These are phyloP conservation scores for Sindora glabra DNA, from an alignment of 306 rosid genomes.

Conservation along the genomic window DNA sequence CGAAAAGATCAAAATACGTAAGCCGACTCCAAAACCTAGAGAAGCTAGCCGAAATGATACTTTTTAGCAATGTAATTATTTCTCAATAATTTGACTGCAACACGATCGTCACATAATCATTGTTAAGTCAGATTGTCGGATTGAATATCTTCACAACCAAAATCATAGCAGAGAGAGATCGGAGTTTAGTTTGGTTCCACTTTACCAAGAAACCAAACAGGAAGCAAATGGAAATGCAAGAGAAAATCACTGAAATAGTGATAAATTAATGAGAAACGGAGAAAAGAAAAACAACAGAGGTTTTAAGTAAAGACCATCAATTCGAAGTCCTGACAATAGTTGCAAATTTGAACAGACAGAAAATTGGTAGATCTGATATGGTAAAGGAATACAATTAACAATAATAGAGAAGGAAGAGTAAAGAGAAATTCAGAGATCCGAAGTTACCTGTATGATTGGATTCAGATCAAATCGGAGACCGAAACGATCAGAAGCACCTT, in stretches of 20 bases:
- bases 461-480: conserved; percentile 15
- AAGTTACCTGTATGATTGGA: too few relatives aligned
- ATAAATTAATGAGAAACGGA: neutral
- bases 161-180: neutral
- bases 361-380: neutral
- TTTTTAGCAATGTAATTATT: too few relatives aligned
- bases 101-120: too few relatives aligned
- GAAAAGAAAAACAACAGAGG: neutral
- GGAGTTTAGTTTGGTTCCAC: neutral
- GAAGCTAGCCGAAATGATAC: neutral
- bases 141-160: too few relatives aligned
- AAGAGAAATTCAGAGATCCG: neutral
- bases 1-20: neutral
- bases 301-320: neutral
- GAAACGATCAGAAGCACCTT: neutral
- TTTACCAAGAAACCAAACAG: neutral
- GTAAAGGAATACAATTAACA: too few relatives aligned
- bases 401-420: neutral
- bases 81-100: too few relatives aligned
- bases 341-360: neutral
- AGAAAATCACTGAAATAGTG: neutral
- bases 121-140: too few relatives aligned
- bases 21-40: conserved; percentile 7
- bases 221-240: neutral
- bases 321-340: too few relatives aligned